Conservation (phyloP, 176 grass and related monocot genomes). For the Avena insularis region DNA sequence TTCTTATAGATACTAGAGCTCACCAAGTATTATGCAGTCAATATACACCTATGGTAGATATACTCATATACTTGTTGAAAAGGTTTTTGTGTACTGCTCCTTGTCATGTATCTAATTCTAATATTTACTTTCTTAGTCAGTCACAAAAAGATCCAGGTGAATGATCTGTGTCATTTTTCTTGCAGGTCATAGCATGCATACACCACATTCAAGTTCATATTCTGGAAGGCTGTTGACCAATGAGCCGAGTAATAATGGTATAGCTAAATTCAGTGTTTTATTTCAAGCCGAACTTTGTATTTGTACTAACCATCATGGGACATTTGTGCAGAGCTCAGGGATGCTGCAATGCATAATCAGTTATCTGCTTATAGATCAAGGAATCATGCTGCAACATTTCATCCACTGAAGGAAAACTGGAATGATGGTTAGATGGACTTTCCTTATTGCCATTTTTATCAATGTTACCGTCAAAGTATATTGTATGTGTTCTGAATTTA, state of each 20-base stretch:
- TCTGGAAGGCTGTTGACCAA: slow-evolving; percentile 1
- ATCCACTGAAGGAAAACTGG: not conserved
- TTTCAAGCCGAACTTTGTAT: not conserved
- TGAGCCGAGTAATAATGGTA: not conserved
- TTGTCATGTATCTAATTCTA: not conserved
- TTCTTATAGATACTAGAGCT: not conserved
- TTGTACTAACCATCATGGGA: slow-evolving; percentile 17
- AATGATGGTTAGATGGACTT: slow-evolving; percentile 5
- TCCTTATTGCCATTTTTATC: slow-evolving; percentile 4
- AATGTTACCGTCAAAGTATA: slow-evolving; percentile 24
- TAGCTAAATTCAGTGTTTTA: not conserved
- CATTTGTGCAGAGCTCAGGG: not conserved
- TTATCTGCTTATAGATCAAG: not conserved
- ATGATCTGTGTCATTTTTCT: not conserved
- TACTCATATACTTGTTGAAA: not conserved
- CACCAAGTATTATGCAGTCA: not conserved
- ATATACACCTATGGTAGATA: not conserved
- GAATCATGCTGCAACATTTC: not conserved
- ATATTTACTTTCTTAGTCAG: not conserved
- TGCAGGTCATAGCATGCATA: slow-evolving; percentile 4
- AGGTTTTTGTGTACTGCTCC: not conserved
- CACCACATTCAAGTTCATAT: slow-evolving; percentile 11
- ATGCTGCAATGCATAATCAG: slow-evolving; percentile 10
- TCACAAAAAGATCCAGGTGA: not conserved
- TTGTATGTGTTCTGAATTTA: slow-evolving; percentile 8